Base-by-base conservation (phyloP, 2,329 filamentous ascomycete species). In the Scleromitrula shiraiana region DNA sequence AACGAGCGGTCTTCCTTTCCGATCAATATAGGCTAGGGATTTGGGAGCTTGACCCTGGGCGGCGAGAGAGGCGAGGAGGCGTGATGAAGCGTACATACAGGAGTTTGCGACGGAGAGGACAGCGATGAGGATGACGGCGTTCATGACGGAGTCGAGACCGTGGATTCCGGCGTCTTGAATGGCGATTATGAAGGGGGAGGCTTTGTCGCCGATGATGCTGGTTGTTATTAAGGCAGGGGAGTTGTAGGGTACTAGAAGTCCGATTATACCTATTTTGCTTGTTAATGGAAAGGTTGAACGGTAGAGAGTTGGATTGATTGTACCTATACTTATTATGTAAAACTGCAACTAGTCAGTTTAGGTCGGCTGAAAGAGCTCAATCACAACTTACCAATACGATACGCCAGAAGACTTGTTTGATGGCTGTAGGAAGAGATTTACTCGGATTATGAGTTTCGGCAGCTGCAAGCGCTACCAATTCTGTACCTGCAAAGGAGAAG, bases 331-430 rank as follows among this genome's bases (percentile, higher is more conserved):
- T 30, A 94, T 80, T 40, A 96, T 75, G 69, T 95, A 96, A 70
- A 96, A 96, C 65, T 61, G 22, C 24, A 17, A 26, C 81, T 26
- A 19, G 19, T 46, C 26, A 47, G 85, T 67, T 15, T 4, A 8
- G 10, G 24, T n/a, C 26, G n/a, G 20, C 8, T 7, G 19, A 14
- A 24, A 1, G 2, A 29, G 87, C 68, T 43, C 83, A 77, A 6
- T 88, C 17, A 71, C n/a, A 54, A 69, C 63, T 67, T 71, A 86
- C 50, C 49, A 94, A 74, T 5, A 82, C 80, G 60, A 95, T 95
- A 60, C 90, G 83, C 90, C 90, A 96, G 67, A 95, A 95, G n/a
- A 95, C 88, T 65, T 95, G 89, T 69, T 94, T 95, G 61, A 94
- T 82, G 12, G 90, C 89, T 0, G 81, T 88, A 0, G 90, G 90